A percentile compares a stretch with the other conserved stretches of the same genome.
These are phyloP conservation scores for Phaeoacremonium minimum DNA, from an alignment of 2,329 filamentous ascomycete species.

Conservation along the genomic window DNA sequence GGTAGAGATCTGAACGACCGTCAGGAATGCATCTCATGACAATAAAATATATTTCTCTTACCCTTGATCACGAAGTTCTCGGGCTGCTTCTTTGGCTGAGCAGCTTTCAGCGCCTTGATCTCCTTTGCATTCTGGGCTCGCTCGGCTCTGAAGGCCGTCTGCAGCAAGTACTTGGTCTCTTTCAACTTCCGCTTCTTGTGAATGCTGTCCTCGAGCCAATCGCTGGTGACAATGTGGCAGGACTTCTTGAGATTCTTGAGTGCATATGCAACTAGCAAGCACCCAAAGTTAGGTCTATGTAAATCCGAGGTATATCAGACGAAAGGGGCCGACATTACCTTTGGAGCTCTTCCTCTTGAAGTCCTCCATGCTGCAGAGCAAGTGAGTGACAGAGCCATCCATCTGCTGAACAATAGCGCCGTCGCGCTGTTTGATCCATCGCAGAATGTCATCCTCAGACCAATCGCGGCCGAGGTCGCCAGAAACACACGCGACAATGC, in stretches of 20 bases:
- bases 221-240: conserved; percentile 38
- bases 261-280: conserved; percentile 4
- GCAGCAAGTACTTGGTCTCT: conserved; percentile 39
- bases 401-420: conserved; percentile 53
- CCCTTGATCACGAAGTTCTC: conserved; percentile 44
- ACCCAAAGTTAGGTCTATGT: not conserved
- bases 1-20: conserved; percentile 51
- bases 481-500: conserved; percentile 49
- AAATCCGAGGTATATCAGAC: not conserved
- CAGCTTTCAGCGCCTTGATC: conserved; percentile 22
- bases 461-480: conserved; percentile 51
- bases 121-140: conserved; percentile 31
- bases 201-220: conserved; percentile 50
- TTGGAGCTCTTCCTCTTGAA: conserved; percentile 43
- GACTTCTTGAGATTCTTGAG: conserved; percentile 30
- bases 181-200: conserved; percentile 16
- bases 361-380: conserved; percentile 61
- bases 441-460: conserved; percentile 51
- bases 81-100: conserved; percentile 23
- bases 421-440: conserved; percentile 62
- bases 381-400: conserved; percentile 60
- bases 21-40: not conserved
- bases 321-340: conserved; percentile 19
- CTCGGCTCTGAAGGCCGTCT: conserved; percentile 20
- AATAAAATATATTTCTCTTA: conserved; percentile 28